A percentile compares a stretch with the other conserved stretches of the same genome.
Conservation (phyloP, 768 basidiomycete species). For the Neoboletus brunneissimus region DNA sequence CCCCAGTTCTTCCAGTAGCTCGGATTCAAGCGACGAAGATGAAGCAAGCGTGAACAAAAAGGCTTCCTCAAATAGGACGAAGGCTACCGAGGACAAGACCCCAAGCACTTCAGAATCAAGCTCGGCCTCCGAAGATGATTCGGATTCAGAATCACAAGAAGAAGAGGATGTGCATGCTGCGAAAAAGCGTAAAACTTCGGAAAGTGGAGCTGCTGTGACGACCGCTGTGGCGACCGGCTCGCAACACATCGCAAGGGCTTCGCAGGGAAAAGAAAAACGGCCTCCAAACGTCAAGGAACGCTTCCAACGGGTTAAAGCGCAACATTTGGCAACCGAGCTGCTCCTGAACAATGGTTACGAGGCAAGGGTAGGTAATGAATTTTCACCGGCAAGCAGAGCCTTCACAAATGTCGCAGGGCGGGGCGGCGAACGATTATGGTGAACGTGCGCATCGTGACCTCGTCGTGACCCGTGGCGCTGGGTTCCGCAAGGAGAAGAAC, state of each 20-base stretch:
- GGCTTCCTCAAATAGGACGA: background rate
- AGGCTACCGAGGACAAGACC: background rate
- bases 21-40: slow-evolving; percentile 16
- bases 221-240: slow-evolving; percentile 38
- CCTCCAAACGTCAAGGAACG: slow-evolving; percentile 53
- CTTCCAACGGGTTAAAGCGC: slow-evolving; percentile 77
- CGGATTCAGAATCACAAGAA: background rate
- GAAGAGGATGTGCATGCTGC: slow-evolving; percentile 32
- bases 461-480: slow-evolving; percentile 89
- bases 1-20: slow-evolving; percentile 11
- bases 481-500: slow-evolving; percentile 98
- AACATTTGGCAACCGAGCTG: slow-evolving; percentile 42
- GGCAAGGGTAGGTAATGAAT: slow-evolving; percentile 56
- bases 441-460: slow-evolving; percentile 81
- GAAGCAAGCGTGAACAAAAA: slow-evolving; percentile 2
- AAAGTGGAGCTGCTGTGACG: slow-evolving; percentile 46
- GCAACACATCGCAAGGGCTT: background rate
- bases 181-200: slow-evolving; percentile 62
- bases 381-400: background rate
- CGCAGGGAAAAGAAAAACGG: slow-evolving; percentile 14
- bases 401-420: slow-evolving; percentile 45
- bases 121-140: slow-evolving; percentile 26
- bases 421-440: slow-evolving; percentile 78
- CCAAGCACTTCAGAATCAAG: slow-evolving; percentile 13
- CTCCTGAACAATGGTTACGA: slow-evolving; percentile 75